Conservation (phyloP, 1,139 yeast genomes). For the Insectozyma bohioensis region DNA sequence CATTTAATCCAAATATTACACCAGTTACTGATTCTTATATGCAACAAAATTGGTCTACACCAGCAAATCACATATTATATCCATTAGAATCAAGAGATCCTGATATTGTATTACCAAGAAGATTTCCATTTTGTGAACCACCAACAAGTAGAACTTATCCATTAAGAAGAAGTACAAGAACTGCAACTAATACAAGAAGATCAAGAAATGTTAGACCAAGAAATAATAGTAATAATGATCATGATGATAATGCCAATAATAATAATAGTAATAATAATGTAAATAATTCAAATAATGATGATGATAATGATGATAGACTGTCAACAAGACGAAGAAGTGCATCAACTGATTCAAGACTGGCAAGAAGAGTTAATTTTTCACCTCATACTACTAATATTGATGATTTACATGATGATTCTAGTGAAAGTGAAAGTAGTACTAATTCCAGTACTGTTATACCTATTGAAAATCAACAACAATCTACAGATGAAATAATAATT, state of each 20-base stretch:
- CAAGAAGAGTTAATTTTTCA: slow-evolving; percentile 14
- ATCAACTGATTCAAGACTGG: slow-evolving; percentile 11
- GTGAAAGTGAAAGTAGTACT: slow-evolving; percentile 4
- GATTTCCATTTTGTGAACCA: slow-evolving; percentile 31
- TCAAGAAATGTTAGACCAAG: slow-evolving; percentile 6
- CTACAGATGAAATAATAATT: too few species aligned
- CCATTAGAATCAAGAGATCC: slow-evolving; percentile 23
- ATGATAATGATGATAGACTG: slow-evolving; percentile 7
- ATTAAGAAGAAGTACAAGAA: slow-evolving; percentile 7
- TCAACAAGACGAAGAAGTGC: slow-evolving; percentile 11
- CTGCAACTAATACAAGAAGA: slow-evolving; percentile 4
- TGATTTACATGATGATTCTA: slow-evolving; percentile 12
- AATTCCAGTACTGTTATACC: neutral
- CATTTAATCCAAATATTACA: slow-evolving; percentile 37
- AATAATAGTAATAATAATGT: neutral
- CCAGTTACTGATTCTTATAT: slow-evolving; percentile 44
- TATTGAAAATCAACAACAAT: neutral
- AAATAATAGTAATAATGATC: slow-evolving; percentile 3
- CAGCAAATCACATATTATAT: slow-evolving; percentile 15
- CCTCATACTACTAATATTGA: slow-evolving; percentile 17
- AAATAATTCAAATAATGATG: slow-evolving; percentile 2
- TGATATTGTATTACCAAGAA: slow-evolving; percentile 29
- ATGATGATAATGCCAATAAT: slow-evolving; percentile 1
- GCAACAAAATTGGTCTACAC: slow-evolving; percentile 40
- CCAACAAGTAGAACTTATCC: slow-evolving; percentile 6